phyloP scores from a whole-genome alignment of 768 basidiomycete species.

The Cyclocybe cylindracea region DNA sequence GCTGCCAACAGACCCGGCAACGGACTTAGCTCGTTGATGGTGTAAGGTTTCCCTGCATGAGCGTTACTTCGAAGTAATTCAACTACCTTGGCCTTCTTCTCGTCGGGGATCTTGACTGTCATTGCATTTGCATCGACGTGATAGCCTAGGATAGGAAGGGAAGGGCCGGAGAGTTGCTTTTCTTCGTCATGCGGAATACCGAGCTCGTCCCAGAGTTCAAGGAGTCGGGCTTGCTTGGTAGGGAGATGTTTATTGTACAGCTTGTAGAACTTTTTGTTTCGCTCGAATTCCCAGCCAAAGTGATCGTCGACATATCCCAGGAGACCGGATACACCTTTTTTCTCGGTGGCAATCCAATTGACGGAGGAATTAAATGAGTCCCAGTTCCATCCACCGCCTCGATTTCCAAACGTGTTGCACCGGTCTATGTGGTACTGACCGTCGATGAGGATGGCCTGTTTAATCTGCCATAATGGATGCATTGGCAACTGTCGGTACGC shows the following conservation, averaged over 20 bases:
- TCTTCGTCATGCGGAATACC: conserved; percentile 38
- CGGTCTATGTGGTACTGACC: conserved; percentile 29
- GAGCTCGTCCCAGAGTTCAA: conserved; percentile 41
- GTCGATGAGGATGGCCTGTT: conserved; percentile 34
- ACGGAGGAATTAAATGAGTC: conserved; percentile 28
- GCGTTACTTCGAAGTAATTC: conserved; percentile 11
- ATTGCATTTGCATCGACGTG: conserved; percentile 31
- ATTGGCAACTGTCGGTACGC: conserved; percentile 38
- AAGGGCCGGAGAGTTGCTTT: conserved; percentile 37
- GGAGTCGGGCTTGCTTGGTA: conserved; percentile 28
- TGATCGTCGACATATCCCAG: conserved; percentile 32
- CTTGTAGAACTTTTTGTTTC: conserved; percentile 21
- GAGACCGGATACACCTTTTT: conserved; percentile 16
- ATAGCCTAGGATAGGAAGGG: conserved; percentile 40
- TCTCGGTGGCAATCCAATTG: conserved; percentile 33
- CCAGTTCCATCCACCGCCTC: conserved; percentile 26
- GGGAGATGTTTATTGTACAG: conserved; percentile 31
- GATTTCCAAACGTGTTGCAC: conserved; percentile 32
- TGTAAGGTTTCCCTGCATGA: conserved; percentile 11
- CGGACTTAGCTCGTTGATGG: conserved; percentile 13
- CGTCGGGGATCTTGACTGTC: conserved; percentile 17
- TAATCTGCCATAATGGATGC: conserved; percentile 28
- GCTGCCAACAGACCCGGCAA: conserved; percentile 12
- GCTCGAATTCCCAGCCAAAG: conserved; percentile 22
- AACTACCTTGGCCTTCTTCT: conserved; percentile 11